These are phyloP conservation scores for Trichoderma citrinoviride DNA, from an alignment of 2,329 filamentous ascomycete species.

Conservation along the genomic window DNA sequence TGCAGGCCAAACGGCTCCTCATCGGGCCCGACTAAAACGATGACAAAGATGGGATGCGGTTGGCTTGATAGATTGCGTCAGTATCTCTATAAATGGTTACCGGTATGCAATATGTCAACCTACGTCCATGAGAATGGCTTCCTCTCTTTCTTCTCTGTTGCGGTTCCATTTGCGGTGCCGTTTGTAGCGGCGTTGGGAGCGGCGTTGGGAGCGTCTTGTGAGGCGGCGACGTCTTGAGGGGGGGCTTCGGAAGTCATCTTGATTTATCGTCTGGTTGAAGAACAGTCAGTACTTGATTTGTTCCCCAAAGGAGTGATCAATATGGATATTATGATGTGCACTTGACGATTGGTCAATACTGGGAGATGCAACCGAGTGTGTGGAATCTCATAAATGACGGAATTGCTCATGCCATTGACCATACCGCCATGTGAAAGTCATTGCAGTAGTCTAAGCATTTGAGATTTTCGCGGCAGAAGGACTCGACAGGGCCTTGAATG, in stretches of 20 bases:
- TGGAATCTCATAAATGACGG: neutral
- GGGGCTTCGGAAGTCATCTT: neutral
- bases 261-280: neutral
- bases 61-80: constrained; percentile 32
- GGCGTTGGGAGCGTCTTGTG: neutral
- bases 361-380: neutral
- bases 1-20: constrained; percentile 57
- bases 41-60: constrained; percentile 55
- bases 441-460: neutral
- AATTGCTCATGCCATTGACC: neutral
- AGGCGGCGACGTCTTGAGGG: neutral
- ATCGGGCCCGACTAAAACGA: constrained; percentile 52
- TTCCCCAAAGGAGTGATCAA: no score
- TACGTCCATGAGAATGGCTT: constrained; percentile 41
- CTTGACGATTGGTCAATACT: neutral
- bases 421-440: neutral
- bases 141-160: neutral
- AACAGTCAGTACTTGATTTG: neutral
- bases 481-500: neutral
- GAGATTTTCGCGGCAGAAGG: neutral
- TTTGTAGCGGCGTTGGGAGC: neutral
- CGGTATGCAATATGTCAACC: constrained; percentile 12
- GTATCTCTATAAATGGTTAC: neutral
- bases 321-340: neutral
- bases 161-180: neutral